Evolutionary conservation across 2,329 filamentous ascomycete species (phyloP), one percentile per base, ranked within the genome.

Genomic region (Dothistroma pini): DNA sequence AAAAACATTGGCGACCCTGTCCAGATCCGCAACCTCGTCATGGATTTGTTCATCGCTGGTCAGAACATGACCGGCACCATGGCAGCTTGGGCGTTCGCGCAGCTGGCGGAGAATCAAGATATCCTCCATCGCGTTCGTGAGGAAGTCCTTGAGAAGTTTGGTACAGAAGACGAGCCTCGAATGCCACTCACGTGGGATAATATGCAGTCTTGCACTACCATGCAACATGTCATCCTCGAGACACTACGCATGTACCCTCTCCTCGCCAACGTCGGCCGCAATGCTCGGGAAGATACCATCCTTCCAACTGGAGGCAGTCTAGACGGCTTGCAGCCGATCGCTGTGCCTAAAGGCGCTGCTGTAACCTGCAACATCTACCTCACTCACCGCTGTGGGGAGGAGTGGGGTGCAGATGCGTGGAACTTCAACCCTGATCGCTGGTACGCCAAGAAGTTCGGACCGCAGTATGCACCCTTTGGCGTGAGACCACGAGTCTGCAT

Each of bases 51-150:
- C 51, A 66, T 85, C 0, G 84, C 83, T 0, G 84, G 83, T 0
- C 76, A 84, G 16, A 84, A 86, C 65, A 86, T 84, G 0, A 85
- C 82, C 0, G 83, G 82, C 0, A 77, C 77, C 52, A 75, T 81
- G 10, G 70, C 85, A n/a, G 71, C 64, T 49, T 68, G 75, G 66
- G 50, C 75, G 32, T 66, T 77, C 56, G 76, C 70, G 47, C 64
- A 67, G 31, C 58, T 75, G 4, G 68, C 68, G 4, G 68, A 64
- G 7, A 63, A 69, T 21, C 70, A 67, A 1, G 62, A 64, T 6
- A 65, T 70, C 9, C 73, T 67, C 34, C 49, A 57, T 1, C 68
- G 68, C 29, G 63, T 74, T 2, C 68, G 70, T 3, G 44, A 44
- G 25, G 70, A 68, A 54, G 59, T 74, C 10, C 52, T 67, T 1